Evolutionary conservation across 495 filamentous ascomycete species (phyloP).

Genomic region (Saxophila tyrrhenica): DNA sequence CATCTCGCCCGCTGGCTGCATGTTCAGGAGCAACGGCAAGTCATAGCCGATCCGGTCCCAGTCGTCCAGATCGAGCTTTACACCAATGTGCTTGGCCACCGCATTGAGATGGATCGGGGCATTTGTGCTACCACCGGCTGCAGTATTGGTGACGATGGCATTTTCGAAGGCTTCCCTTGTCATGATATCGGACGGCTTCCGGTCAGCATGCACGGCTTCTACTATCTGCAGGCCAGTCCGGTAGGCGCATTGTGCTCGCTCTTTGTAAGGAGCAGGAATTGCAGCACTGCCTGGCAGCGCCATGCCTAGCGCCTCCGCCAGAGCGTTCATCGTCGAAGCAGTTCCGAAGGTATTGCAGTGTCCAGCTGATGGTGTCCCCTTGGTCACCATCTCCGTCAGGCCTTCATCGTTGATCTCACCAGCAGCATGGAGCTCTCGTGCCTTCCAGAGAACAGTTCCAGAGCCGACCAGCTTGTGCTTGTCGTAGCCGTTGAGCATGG

Average conservation of each 20-base stretch:
- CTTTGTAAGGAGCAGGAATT: conserved; percentile 43
- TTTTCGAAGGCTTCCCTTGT: conserved; percentile 46
- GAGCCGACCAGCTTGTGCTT: conserved; percentile 36
- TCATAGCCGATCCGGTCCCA: conserved; percentile 41
- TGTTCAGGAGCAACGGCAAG: conserved; percentile 42
- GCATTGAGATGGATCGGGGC: conserved; percentile 46
- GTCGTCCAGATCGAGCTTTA: conserved; percentile 41
- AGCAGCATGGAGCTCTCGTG: conserved; percentile 40
- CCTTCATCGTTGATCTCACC: conserved; percentile 40
- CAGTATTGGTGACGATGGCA: conserved; percentile 42
- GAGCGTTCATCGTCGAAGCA: conserved; percentile 47
- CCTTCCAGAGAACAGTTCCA: conserved; percentile 41
- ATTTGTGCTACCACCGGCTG: conserved; percentile 46
- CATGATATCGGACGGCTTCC: conserved; percentile 46
- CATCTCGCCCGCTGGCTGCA: conserved; percentile 43
- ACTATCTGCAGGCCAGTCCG: conserved; percentile 43
- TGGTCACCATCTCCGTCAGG: conserved; percentile 40
- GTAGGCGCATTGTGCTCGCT: conserved; percentile 43
- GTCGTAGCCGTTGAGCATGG: conserved; percentile 44
- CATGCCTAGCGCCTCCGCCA: conserved; percentile 47
- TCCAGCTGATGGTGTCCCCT: conserved; percentile 41
- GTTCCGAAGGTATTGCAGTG: conserved; percentile 51
- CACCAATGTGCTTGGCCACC: conserved; percentile 43
- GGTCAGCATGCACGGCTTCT: conserved; percentile 43
- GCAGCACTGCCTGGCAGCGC: conserved; percentile 44